phyloP scores from a whole-genome alignment of 805 yeast species.

The Hanseniaspora osmophila region DNA sequence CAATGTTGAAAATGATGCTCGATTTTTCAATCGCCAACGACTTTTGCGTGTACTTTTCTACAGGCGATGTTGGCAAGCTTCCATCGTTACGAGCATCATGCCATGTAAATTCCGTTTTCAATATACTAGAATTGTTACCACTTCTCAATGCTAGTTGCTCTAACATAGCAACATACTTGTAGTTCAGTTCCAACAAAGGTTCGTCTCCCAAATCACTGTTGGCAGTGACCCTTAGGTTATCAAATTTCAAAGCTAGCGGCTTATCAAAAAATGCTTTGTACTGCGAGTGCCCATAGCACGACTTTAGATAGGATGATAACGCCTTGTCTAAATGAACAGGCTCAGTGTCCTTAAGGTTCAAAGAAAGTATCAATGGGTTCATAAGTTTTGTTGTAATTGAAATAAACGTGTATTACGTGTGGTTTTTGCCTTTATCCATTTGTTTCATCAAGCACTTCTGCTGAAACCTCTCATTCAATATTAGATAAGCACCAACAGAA shows the following conservation, averaged over 20 bases:
- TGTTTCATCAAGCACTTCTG: neutral
- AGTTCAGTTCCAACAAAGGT: constrained; percentile 24
- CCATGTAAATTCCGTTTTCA: constrained; percentile 63
- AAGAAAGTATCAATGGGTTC: constrained; percentile 15
- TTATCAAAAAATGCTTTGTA: constrained; percentile 21
- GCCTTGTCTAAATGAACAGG: constrained; percentile 19
- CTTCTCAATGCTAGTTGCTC: constrained; percentile 68
- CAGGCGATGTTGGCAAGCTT: neutral
- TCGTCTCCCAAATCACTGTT: constrained; percentile 21
- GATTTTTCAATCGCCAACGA: constrained; percentile 88
- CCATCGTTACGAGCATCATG: constrained; percentile 48
- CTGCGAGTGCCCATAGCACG: constrained; percentile 18
- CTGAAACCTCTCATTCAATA: too few species aligned
- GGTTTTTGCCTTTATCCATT: neutral
- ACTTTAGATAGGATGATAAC: constrained; percentile 17
- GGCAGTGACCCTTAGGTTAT: constrained; percentile 18
- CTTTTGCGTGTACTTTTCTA: constrained; percentile 34
- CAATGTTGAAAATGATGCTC: constrained; percentile 65
- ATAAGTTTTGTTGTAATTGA: constrained; percentile 4
- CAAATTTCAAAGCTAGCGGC: constrained; percentile 14
- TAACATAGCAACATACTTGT: constrained; percentile 64
- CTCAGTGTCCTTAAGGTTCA: constrained; percentile 20
- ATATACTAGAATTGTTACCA: constrained; percentile 45
- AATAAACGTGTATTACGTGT: neutral
- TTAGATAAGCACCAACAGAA: too few species aligned